Evolutionary conservation across 345 rosid species (phyloP), one percentile per base, ranked within the genome.

Genomic region (Anastatica hierochuntica): DNA sequence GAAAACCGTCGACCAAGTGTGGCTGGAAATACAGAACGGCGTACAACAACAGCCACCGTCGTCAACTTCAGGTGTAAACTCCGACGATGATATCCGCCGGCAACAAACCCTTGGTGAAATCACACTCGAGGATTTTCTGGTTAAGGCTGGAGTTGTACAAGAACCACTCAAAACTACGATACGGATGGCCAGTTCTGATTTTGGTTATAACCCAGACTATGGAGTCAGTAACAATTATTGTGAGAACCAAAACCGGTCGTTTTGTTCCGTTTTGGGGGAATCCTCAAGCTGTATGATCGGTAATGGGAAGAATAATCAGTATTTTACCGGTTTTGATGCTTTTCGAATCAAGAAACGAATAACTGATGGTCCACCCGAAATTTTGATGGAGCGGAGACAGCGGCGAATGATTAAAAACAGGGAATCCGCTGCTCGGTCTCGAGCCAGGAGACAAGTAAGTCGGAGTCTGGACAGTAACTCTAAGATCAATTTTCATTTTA

Each of bases 391-490:
- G 72, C 73, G 95, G 43, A 75, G 90, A 58, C 96, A 82, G 31
- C 83, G 90, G 0, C 70, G 96, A 61, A 86, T 90, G 94, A 90
- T 90, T 7, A 86, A 90, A 78, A 90, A 90, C 49, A 74, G 92
- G 5, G 98, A 90, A 49, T 90, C 98, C 0, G 98, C 95, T 1
- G 95, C 96, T 12, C 56, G 98, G 23, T 90, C 98, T n/a, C 77
- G 98, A 8, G 98, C 98, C 10, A 70, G 98, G 64, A 84, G 80
- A 66, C 98, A 86, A 81, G 98, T 90, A 45, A 58, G 58, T 6
- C n/a, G n/a, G n/a, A n/a, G n/a, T n/a, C n/a, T n/a, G n/a, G n/a
- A n/a, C n/a, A n/a, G n/a, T n/a, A n/a, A n/a, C n/a, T n/a, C 8
- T 27, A 4, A 4, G 31, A 7, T 27, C 8, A 27, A 2, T 2